A percentile compares a stretch with the other conserved stretches of the same genome.
Evolutionary conservation across 345 rosid genomes (phyloP).

Genomic region (Citrus australasica): DNA sequence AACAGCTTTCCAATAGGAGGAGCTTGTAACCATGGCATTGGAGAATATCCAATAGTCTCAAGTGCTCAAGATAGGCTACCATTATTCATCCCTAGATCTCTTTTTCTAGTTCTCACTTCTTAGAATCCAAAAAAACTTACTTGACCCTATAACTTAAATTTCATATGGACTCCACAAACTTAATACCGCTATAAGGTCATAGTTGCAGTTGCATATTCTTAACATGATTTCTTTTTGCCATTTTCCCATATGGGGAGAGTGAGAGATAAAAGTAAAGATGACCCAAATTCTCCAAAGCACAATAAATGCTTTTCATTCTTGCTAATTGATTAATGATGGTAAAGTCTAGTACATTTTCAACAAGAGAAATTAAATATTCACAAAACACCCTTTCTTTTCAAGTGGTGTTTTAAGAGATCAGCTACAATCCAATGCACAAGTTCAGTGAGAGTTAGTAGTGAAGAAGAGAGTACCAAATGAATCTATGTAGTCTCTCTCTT

Average conservation of each 20-base stretch:
- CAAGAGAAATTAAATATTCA: conserved; percentile 11
- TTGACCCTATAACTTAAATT: not conserved
- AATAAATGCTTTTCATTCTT: not conserved
- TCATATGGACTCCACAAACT: not conserved
- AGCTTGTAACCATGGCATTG: not conserved
- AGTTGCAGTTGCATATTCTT: not conserved
- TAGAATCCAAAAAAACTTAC: not conserved
- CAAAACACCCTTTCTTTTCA: not conserved
- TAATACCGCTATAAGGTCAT: not conserved
- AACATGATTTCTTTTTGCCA: not conserved
- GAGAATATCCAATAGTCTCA: not conserved
- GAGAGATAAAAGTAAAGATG: not conserved
- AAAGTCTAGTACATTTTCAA: conserved; percentile 1
- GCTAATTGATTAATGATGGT: not conserved
- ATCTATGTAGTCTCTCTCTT: not conserved
- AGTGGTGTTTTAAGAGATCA: conserved; percentile 15
- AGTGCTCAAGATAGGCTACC: not conserved
- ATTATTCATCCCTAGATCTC: not conserved
- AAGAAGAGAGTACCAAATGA: conserved; percentile 11
- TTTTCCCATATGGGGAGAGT: not conserved
- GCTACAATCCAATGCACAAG: conserved; percentile 21
- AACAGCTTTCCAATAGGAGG: not conserved
- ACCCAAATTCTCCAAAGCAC: not conserved
- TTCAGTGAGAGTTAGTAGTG: not conserved
- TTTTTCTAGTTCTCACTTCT: not conserved